Base-by-base conservation (phyloP, 2,329 filamentous ascomycete species). In the Verticillium zaregamsianum region DNA sequence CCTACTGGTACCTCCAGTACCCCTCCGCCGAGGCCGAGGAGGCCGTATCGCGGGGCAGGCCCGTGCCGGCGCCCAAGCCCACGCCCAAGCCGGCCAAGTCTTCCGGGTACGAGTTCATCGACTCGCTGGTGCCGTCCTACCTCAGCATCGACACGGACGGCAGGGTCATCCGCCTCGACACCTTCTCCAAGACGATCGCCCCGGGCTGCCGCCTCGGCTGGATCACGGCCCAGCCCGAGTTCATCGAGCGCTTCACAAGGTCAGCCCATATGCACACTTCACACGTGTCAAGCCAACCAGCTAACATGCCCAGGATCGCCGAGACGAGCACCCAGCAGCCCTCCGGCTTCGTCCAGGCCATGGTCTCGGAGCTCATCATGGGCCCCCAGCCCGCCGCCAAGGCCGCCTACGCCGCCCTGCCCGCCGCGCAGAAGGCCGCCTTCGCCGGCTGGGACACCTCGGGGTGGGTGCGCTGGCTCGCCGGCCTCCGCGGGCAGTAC, bases 1-100 rank as follows among this genome's bases (percentile, higher is more conserved):
- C 94, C 6, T 97, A 97, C 79, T 97, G 92, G 91, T 94, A 95
- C 74, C 82, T 98, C 9, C 94, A 97, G 73, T 97, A 86, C 74
- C 92, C 92, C 0, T 90, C 90, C 0, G 88, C 90, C 0, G 84
- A 79, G 59, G 56, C 71, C 31, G 75, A 76, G 57, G 79, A 86
- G 71, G 79, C 84, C 68, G 79, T 81, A 69, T 79, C 82, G 20
- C 74, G 81, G 45, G 72, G 73, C 59, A 66, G 73, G 39, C 39
- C 31, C 17, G 40, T 55, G 3, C 75, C 69, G 55, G 68, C 67
- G 60, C 73, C 73, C 56, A 68, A 62, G 63, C 60, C 68, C 66
- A 66, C 65, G 61, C 60, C 67, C 66, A 68, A 64, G 33, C 73
- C 72, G 15, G 68, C 67, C 25, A 77, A 76, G 59, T 73, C 79